Conservation (phyloP, 2,329 filamentous ascomycete species). For the Grosmannia penicillata region DNA sequence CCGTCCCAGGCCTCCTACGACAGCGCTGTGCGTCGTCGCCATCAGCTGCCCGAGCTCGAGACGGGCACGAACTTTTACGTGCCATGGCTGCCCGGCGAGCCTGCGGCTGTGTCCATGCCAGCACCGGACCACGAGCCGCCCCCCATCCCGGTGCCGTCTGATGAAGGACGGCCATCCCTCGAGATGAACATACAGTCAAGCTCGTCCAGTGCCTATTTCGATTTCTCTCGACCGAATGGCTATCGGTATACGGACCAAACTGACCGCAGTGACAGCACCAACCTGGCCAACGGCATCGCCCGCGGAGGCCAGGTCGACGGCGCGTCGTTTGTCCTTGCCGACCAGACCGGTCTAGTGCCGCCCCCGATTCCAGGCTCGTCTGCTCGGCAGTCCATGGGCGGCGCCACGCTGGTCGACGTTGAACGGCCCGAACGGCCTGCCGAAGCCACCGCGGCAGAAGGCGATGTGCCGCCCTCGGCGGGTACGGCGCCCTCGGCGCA, state of each 20-base stretch:
- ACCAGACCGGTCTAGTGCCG: too few species aligned
- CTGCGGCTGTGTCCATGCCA: constrained; percentile 9
- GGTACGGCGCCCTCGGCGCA: too few species aligned
- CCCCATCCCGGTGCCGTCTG: constrained; percentile 23
- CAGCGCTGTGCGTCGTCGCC: constrained; percentile 10
- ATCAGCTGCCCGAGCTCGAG: constrained; percentile 35
- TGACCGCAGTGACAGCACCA: too few species aligned
- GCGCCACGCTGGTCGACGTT: constrained; percentile 20
- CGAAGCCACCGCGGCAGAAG: too few species aligned
- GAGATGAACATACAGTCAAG: constrained; percentile 16
- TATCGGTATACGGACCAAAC: too few species aligned
- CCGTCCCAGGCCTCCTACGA: neutral
- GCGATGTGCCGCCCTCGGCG: neutral
- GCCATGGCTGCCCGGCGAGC: constrained; percentile 25
- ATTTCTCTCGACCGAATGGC: constrained; percentile 26
- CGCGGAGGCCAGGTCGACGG: too few species aligned
- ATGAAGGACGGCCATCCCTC: constrained; percentile 13
- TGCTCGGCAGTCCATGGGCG: constrained; percentile 24
- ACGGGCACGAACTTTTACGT: constrained; percentile 34
- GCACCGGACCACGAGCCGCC: constrained; percentile 35
- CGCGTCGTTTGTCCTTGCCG: too few species aligned
- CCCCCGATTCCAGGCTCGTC: too few species aligned
- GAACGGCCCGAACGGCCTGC: constrained; percentile 6
- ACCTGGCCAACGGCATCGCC: neutral
- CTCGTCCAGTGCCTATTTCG: constrained; percentile 25